Percentiles rank a stretch among this genome's conserved stretches.
Conservation (phyloP, 768 basidiomycete species). For the Russula vinacea region DNA sequence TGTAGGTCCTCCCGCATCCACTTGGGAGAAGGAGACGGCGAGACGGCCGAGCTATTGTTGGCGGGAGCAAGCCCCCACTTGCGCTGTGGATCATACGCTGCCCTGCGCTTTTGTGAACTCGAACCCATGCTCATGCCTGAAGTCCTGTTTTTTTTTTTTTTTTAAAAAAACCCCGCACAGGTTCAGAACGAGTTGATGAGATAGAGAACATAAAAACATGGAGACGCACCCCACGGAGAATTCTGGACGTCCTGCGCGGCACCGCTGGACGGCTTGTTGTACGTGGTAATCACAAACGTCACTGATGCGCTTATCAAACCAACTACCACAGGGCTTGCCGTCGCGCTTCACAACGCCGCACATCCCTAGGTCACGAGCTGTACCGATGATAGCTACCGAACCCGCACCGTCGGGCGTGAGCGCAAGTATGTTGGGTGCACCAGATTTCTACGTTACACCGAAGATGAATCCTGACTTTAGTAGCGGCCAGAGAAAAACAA, state of each 20-base stretch:
- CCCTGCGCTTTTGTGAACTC: constrained; percentile 37
- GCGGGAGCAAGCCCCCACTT: constrained; percentile 74
- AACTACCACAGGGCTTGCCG: constrained; percentile 76
- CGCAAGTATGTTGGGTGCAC: constrained; percentile 73
- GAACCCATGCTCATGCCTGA: constrained; percentile 55
- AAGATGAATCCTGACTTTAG: background rate
- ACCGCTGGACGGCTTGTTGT: constrained; percentile 70
- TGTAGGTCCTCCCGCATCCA: constrained; percentile 45
- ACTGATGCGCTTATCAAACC: constrained; percentile 87
- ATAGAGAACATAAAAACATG: background rate
- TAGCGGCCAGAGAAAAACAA: background rate
- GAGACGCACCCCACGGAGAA: constrained; percentile 74
- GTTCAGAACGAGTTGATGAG: background rate
- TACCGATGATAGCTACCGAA: constrained; percentile 81
- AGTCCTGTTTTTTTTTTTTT: constrained; percentile 50
- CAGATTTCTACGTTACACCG: constrained; percentile 47
- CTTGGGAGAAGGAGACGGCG: constrained; percentile 29
- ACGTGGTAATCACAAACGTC: constrained; percentile 93
- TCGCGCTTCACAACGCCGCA: constrained; percentile 77
- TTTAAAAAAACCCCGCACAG: background rate
- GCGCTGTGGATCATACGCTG: constrained; percentile 62
- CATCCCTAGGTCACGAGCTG: constrained; percentile 82
- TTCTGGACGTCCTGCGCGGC: constrained; percentile 76
- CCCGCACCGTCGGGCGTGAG: constrained; percentile 80
- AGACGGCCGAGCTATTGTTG: constrained; percentile 32